These are phyloP conservation scores for Arabidopsis suecica DNA, from an alignment of 345 rosid species.

Conservation along the genomic window DNA sequence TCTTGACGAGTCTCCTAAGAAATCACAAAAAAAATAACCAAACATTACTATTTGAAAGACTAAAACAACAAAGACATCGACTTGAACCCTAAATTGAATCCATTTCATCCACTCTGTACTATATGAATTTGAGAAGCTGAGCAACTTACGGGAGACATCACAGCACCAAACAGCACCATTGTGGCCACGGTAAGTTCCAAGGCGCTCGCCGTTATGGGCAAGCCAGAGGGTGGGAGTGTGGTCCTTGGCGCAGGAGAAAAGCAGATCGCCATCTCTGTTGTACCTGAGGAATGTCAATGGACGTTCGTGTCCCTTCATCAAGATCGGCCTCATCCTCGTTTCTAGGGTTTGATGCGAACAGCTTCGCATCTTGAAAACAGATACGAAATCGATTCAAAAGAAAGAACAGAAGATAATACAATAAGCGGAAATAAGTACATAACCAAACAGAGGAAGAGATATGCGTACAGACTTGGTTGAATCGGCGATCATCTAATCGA, in stretches of 20 bases:
- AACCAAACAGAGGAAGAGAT: neutral
- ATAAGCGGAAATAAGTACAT: too few relatives aligned
- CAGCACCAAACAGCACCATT: constrained; percentile 98
- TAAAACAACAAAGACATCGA: too few relatives aligned
- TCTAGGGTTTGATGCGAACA: neutral
- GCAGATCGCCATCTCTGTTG: constrained; percentile 90
- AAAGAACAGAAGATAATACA: neutral
- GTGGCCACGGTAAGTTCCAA: constrained; percentile 97
- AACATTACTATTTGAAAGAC: neutral
- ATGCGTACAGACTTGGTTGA: constrained; percentile 58
- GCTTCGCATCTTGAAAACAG: neutral
- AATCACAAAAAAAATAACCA: neutral
- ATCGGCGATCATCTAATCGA: constrained; percentile 84
- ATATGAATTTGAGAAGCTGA: neutral
- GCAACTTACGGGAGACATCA: constrained; percentile 71
- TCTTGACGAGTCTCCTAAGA: constrained; percentile 73
- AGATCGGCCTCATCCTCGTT: constrained; percentile 70
- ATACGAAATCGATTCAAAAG: neutral
- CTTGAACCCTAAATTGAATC: constrained; percentile 4
- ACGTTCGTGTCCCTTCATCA: constrained; percentile 99
- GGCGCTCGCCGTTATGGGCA: constrained; percentile 94
- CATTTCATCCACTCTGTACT: neutral
- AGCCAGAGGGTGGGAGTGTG: constrained; percentile 97
- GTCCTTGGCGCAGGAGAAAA: constrained; percentile 96
- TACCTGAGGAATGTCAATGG: constrained; percentile 88